phyloP scores from a whole-genome alignment of 129 eudicot species.

The Kitagawia praeruptora region DNA sequence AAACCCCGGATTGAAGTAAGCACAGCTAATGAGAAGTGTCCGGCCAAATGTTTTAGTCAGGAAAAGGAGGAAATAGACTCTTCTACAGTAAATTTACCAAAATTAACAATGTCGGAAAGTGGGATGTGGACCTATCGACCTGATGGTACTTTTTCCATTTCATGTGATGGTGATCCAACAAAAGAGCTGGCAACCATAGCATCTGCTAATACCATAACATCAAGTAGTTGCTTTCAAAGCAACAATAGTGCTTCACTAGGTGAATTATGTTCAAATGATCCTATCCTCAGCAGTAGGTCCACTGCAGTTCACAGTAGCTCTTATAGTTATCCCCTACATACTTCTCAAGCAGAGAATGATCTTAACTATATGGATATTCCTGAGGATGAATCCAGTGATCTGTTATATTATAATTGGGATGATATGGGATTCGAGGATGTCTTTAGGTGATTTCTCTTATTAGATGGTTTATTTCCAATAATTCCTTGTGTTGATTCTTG shows the following conservation, averaged over 20 bases:
- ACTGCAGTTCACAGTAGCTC: conserved; percentile 39
- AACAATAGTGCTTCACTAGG: conserved; percentile 19
- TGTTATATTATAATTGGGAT: conserved; percentile 64
- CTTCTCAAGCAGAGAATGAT: conserved; percentile 39
- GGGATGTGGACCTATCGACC: conserved; percentile 30
- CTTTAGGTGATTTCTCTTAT: conserved; percentile 44
- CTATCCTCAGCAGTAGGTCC: conserved; percentile 29
- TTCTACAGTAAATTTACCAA: conserved; percentile 26
- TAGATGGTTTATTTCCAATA: neutral
- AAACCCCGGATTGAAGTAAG: conserved; percentile 44
- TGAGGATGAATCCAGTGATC: conserved; percentile 53
- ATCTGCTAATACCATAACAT: conserved; percentile 33
- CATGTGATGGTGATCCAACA: conserved; percentile 33
- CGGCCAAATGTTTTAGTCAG: conserved; percentile 23
- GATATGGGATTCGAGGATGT: conserved; percentile 86
- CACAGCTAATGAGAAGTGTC: conserved; percentile 23
- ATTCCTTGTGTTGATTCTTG: neutral
- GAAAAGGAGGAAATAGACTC: conserved; percentile 25
- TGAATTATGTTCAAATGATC: conserved; percentile 41
- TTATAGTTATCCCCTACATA: conserved; percentile 34
- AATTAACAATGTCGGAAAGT: conserved; percentile 39
- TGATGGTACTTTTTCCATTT: conserved; percentile 25
- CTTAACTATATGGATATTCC: conserved; percentile 38
- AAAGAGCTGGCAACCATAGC: conserved; percentile 34
- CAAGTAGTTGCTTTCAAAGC: conserved; percentile 27